These are phyloP conservation scores for Neurospora sp. DNA, from an alignment of 2,329 filamentous ascomycete genomes.

Conservation along the genomic window DNA sequence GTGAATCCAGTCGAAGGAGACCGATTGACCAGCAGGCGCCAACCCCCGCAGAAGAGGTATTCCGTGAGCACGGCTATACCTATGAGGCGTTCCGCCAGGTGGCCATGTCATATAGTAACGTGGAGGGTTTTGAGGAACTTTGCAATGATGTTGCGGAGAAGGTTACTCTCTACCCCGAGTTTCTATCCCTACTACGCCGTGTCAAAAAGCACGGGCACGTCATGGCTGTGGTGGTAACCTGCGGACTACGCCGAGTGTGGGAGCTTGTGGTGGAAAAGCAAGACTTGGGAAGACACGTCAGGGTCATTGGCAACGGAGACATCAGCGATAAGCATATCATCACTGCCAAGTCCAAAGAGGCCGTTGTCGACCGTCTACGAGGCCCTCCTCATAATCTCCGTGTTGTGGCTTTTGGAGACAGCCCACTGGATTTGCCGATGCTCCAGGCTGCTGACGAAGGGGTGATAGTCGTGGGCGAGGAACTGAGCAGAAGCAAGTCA, in stretches of 20 bases:
- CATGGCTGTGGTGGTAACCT: slow-evolving; percentile 41
- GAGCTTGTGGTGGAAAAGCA: slow-evolving; percentile 37
- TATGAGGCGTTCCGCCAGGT: slow-evolving; percentile 46
- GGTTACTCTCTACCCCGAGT: slow-evolving; percentile 36
- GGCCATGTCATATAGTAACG: slow-evolving; percentile 40
- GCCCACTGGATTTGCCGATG: slow-evolving; percentile 49
- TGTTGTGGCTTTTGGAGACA: slow-evolving; percentile 52
- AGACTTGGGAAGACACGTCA: slow-evolving; percentile 30
- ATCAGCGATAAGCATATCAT: slow-evolving; percentile 39
- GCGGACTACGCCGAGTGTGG: slow-evolving; percentile 44
- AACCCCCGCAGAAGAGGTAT: slow-evolving; percentile 3
- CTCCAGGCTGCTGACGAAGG: slow-evolving; percentile 40
- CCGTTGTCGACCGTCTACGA: slow-evolving; percentile 32
- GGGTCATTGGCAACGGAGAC: slow-evolving; percentile 42
- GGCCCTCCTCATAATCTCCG: slow-evolving; percentile 21
- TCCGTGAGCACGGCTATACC: slow-evolving; percentile 37
- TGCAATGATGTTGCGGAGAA: slow-evolving; percentile 34
- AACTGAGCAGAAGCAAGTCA: slow-evolving; percentile 33
- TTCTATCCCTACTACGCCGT: slow-evolving; percentile 32
- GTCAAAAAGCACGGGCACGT: slow-evolving; percentile 26
- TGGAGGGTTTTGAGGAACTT: slow-evolving; percentile 28
- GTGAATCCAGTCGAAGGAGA: not conserved
- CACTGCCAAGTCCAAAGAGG: slow-evolving; percentile 38
- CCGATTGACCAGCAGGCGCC: not conserved
- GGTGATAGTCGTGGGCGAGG: slow-evolving; percentile 43